Evolutionary conservation across 371 early-diverging fungal species (phyloP).

Genomic region (Syncephalastrum sp.): DNA sequence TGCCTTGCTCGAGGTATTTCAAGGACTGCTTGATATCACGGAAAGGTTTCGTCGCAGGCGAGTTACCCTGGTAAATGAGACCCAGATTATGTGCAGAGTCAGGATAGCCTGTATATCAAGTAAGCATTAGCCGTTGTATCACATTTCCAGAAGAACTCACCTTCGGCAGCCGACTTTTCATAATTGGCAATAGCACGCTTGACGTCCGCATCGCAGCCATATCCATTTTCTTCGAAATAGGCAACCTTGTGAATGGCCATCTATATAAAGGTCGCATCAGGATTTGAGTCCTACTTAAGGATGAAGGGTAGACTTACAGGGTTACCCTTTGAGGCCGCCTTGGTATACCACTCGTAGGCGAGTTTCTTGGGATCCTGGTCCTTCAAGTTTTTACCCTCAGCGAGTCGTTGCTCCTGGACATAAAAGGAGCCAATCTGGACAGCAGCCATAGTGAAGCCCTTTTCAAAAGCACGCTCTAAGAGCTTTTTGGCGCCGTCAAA

Average conservation of each 20-base stretch:
- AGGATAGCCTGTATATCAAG: conserved; percentile 44
- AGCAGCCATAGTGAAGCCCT: conserved; percentile 58
- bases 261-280: conserved; percentile 14
- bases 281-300: background rate
- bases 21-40: conserved; percentile 51
- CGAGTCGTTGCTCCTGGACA: conserved; percentile 54
- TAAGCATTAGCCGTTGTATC: background rate
- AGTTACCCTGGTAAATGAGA: conserved; percentile 56
- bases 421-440: conserved; percentile 61
- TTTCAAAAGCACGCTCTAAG: conserved; percentile 53
- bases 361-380: conserved; percentile 48
- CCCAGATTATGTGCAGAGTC: conserved; percentile 63
- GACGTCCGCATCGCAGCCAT: conserved; percentile 42
- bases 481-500: conserved; percentile 55
- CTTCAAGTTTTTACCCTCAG: conserved; percentile 47
- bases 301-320: conserved; percentile 35
- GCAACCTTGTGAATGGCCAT: conserved; percentile 63
- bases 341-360: conserved; percentile 50
- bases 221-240: conserved; percentile 51
- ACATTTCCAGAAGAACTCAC: conserved; percentile 17
- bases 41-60: conserved; percentile 29
- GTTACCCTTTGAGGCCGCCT: conserved; percentile 53
- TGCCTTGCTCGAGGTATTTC: conserved; percentile 49
- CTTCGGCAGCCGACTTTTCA: conserved; percentile 50
- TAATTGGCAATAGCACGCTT: conserved; percentile 52